Evolutionary conservation across 1,139 yeast genomes (phyloP).

Genomic region (Candida sojae): DNA sequence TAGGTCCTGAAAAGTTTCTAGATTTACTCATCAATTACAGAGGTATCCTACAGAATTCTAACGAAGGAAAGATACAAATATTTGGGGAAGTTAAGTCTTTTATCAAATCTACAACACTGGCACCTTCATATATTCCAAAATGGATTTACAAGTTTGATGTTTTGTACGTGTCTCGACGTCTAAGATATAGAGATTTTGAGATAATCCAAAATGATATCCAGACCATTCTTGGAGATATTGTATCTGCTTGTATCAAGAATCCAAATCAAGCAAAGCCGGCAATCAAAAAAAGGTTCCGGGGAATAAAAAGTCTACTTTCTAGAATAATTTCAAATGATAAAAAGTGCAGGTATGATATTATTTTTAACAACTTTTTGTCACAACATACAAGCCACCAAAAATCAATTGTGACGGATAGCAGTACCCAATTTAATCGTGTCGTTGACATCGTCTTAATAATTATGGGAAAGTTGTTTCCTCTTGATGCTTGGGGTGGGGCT

Average conservation of each 20-base stretch:
- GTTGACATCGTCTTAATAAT: conserved; percentile 40
- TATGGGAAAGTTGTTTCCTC: conserved; percentile 53
- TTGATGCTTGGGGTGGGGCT: conserved; percentile 54
- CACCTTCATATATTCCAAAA: background rate
- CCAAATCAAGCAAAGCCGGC: background rate
- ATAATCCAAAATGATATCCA: background rate
- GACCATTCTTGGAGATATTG: background rate
- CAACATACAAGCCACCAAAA: conserved; percentile 16
- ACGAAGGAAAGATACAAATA: conserved; percentile 26
- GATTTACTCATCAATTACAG: conserved; percentile 29
- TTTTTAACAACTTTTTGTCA: conserved; percentile 9
- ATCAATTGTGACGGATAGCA: conserved; percentile 13
- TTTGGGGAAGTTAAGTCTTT: conserved; percentile 30
- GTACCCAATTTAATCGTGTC: conserved; percentile 31
- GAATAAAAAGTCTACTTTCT: conserved; percentile 5
- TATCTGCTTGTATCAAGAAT: background rate
- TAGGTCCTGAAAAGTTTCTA: conserved; percentile 35
- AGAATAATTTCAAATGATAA: conserved; percentile 22
- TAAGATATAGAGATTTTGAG: conserved; percentile 1
- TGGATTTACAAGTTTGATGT: conserved; percentile 5
- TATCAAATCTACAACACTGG: background rate
- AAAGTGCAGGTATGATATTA: conserved; percentile 21
- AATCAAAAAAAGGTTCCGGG: conserved; percentile 8
- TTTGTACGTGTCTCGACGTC: background rate
- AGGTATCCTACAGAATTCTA: conserved; percentile 20